Conservation (phyloP, 2,329 filamentous ascomycete genomes). For the Calycina marina region DNA sequence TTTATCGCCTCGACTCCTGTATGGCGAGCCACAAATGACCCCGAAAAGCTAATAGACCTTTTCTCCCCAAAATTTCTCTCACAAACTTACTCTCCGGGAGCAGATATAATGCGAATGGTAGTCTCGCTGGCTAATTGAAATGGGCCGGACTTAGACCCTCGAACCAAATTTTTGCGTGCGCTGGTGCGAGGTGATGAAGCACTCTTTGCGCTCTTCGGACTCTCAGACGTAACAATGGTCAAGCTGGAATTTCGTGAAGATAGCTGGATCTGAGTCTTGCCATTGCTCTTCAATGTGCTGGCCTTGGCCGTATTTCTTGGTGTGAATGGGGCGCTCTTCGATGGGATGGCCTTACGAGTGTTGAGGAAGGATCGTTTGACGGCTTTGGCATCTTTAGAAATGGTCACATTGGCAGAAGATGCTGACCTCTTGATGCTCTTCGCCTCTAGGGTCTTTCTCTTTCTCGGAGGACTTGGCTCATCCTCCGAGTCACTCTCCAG, state of each 20-base stretch:
- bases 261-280: slow-evolving; percentile 12
- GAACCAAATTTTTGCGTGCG: slow-evolving; percentile 7
- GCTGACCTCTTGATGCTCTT: slow-evolving; percentile 24
- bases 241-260: slow-evolving; percentile 15
- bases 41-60: no score
- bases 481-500: no score
- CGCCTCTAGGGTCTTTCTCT: no score
- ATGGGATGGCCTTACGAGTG: slow-evolving; percentile 9
- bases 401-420: slow-evolving; percentile 22
- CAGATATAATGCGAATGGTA: slow-evolving; percentile 14
- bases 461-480: no score
- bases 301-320: slow-evolving; percentile 12
- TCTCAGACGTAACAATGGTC: slow-evolving; percentile 10
- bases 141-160: slow-evolving; percentile 2
- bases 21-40: no score
- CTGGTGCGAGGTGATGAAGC: slow-evolving; percentile 4
- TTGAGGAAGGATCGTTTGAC: slow-evolving; percentile 26
- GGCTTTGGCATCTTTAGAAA: slow-evolving; percentile 24
- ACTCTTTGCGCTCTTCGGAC: slow-evolving; percentile 4
- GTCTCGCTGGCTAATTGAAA: slow-evolving; percentile 9
- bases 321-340: slow-evolving; percentile 6
- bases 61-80: no score
- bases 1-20: no score
- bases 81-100: slow-evolving; percentile 3
- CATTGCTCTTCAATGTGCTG: slow-evolving; percentile 16